Conservation (phyloP, 2,329 filamentous ascomycete genomes). For the Alternaria ventricosa region DNA sequence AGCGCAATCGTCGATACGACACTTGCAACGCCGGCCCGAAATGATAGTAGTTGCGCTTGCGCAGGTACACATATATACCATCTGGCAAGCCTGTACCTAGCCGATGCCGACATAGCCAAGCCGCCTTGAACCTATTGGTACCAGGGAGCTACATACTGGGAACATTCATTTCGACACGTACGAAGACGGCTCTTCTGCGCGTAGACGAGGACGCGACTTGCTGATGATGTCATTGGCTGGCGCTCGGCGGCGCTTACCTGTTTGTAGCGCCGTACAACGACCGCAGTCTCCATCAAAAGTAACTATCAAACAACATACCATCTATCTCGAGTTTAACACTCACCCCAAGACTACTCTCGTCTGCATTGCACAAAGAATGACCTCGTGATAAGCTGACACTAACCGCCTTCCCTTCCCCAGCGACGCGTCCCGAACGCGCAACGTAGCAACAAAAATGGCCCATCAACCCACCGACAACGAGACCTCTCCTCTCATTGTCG, state of each 20-base stretch:
- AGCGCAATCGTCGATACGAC: neutral
- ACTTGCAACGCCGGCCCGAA: neutral
- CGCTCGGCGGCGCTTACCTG: conserved; percentile 14
- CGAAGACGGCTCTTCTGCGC: neutral
- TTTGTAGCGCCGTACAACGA: conserved; percentile 15
- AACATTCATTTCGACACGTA: neutral
- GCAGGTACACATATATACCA: neutral
- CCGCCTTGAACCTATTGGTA: neutral
- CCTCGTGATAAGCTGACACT: neutral
- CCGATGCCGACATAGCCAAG: neutral
- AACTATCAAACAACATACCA: neutral
- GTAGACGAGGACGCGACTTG: neutral
- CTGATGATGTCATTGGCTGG: conserved; percentile 3
- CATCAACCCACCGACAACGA: conserved; percentile 1
- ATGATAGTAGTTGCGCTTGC: neutral
- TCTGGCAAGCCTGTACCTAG: neutral
- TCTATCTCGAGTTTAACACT: neutral
- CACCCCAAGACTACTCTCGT: neutral
- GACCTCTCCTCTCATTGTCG: conserved; percentile 11
- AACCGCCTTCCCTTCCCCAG: neutral
- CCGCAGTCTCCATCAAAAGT: neutral
- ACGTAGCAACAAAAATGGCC: conserved; percentile 5
- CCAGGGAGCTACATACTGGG: no score
- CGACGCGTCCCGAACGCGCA: neutral
- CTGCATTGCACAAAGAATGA: neutral